Conservation (phyloP, 768 basidiomycete genomes). For the Lentinula aciculospora region DNA sequence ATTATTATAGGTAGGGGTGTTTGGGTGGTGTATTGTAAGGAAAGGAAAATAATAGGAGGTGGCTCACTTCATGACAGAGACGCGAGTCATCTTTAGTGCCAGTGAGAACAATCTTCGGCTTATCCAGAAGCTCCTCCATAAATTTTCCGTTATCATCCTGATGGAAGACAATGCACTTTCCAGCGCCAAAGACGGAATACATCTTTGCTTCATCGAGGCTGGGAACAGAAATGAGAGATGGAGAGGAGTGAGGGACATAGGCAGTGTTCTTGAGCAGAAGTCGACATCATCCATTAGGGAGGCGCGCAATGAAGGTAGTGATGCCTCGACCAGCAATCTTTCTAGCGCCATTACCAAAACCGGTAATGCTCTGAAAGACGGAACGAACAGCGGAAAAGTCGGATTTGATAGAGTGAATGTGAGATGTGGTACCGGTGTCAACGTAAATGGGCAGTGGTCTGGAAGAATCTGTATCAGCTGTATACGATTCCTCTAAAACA, state of each 20-base stretch:
- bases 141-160: conserved; percentile 9
- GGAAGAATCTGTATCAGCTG: neutral
- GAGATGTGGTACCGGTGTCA: no score
- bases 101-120: no score
- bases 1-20: no score
- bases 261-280: conserved; percentile 9
- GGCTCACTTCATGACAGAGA: no score
- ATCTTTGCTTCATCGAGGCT: conserved; percentile 9
- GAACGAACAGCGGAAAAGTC: conserved; percentile 8
- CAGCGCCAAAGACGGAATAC: conserved; percentile 11
- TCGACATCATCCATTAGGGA: conserved; percentile 6
- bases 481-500: conserved; percentile 8
- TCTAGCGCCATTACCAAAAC: conserved; percentile 10
- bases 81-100: no score
- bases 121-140: conserved; percentile 5
- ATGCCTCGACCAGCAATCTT: conserved; percentile 11
- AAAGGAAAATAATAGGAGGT: no score
- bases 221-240: conserved; percentile 11
- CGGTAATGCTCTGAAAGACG: neutral
- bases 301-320: neutral
- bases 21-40: no score
- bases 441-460: conserved; percentile 5
- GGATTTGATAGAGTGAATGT: conserved; percentile 5
- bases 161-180: conserved; percentile 8
- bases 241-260: conserved; percentile 10